Base-by-base conservation (phyloP, 805 yeast species). In the Kodamaea kakaduensis region DNA sequence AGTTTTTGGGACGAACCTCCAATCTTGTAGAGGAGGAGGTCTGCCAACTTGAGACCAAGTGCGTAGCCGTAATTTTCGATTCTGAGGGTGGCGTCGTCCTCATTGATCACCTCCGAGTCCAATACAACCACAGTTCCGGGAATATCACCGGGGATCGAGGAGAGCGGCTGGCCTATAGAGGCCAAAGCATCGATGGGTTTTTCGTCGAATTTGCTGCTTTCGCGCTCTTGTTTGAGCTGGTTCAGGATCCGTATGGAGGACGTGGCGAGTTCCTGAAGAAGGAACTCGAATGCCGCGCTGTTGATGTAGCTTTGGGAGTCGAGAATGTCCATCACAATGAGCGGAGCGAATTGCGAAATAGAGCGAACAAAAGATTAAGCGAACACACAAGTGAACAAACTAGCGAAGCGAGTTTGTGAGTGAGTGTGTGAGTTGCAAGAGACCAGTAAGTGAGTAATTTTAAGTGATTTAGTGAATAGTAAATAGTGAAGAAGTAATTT, bases 251-350 rank as follows among this genome's bases (percentile, higher is more conserved):
- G 61, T 29, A 81, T 70, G 0, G 88, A 75, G 28, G 80, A 56
- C 3, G 96, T 94, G 1, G 87, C 78, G 23, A 84, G 63, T 56
- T 88, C 96, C 50, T 80, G 82, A 18, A 89, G 57, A 13, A 88
- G 71, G 45, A 78, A 71, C 31, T 81, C 83, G 37, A 84, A 60
- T 29, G 79, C 71, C 2, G 71, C 52, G 7, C 73, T 54, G 47
- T 73, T 80, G n/a, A 84, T 77, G 42, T 70, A 52, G n/a, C 56
- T 36, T 27, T 47, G 50, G 7, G 40, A 34, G 26, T 56, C 61
- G 26, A 56, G 42, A 9, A 39, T 25, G 23, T 51, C 54, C 19
- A 43, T 34, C n/a, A 46, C 25, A 48, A 42, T 42, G 26, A n/a
- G 21, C 16, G 21, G 20, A 14, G n/a, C 18, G 32, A 19, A 14